Evolutionary conservation across 2,329 filamentous ascomycete species (phyloP), one percentile per base, ranked within the genome.

Genomic region (Trichoderma endophyticum): DNA sequence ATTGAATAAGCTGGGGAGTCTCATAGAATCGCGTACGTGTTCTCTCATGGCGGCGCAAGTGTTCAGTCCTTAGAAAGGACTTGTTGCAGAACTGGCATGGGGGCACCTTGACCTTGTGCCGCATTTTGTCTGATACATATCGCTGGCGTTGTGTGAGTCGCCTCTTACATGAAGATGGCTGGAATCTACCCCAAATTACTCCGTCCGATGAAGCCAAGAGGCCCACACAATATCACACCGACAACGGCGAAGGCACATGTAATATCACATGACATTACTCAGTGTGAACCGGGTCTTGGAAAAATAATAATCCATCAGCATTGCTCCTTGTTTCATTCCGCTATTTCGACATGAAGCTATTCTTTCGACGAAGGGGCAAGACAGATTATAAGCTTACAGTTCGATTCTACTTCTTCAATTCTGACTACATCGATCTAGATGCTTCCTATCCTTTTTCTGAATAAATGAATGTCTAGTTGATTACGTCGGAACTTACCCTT

Each of bases 91-190:
- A 70, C 15, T 54, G 30, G 57, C 66, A 70, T 15, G 66, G 66
- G 56, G 66, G 66, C 39, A 70, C 66, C 14, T 61, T 70, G 57
- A 70, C 66, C 36, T 70, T 70, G 57, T 36, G 66, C 57, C 66
- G 57, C 66, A 70, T 70, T 43, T 61, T 36, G 24, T 28, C 66
- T 51, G 36, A 32, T 62, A 21, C 66, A 61, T 51, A 34, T 51
- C 57, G 26, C 39, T 67, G 14, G 64, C 43, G 39, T 43, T 21
- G 43, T n/a, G 32, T 59, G 51, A 57, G 32, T 36, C 28, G 26
- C 4, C 14, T 62, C 66, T 48, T 26, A 61, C 57, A 61, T 32
- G 28, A 60, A 59, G 28, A n/a, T 9, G 32, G 26, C 57, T 34
- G 18, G 66, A 68, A 68, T 70, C 36, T 62, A 70, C 56, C 54